A percentile compares a stretch with the other conserved stretches of the same genome.
Conservation (phyloP, 2,329 filamentous ascomycete genomes). For the Chaetomiaceae sp. region DNA sequence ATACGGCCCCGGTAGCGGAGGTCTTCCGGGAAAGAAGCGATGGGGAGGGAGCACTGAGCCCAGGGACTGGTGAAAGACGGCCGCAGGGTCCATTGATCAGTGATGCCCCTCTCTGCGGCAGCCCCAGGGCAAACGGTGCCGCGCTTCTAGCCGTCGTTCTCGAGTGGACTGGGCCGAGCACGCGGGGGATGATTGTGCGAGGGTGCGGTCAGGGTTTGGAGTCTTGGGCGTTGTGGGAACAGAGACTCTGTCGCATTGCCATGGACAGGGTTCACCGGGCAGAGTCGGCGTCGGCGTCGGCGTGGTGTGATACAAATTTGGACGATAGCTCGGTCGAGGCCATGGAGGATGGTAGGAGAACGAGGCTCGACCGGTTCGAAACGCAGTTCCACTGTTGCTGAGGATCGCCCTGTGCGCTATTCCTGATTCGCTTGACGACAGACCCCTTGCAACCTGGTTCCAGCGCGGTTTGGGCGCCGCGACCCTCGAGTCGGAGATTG, state of each 20-base stretch:
- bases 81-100: conserved; percentile 55
- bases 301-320: not conserved
- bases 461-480: no score
- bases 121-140: not conserved
- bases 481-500: no score
- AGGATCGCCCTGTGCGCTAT: not conserved
- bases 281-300: not conserved
- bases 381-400: not conserved
- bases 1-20: conserved; percentile 26
- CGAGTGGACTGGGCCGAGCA: not conserved
- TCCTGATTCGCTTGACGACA: not conserved
- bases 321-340: not conserved
- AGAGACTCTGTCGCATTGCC: not conserved
- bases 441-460: no score
- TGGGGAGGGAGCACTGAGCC: conserved; percentile 33
- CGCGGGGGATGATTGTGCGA: not conserved
- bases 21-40: conserved; percentile 26
- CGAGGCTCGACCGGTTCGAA: not conserved
- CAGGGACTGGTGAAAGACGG: conserved; percentile 57
- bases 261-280: not conserved
- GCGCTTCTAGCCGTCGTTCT: not conserved
- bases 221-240: not conserved
- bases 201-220: not conserved
- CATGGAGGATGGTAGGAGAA: not conserved
- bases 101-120: not conserved